These are phyloP conservation scores for Anacardium occidentale DNA, from an alignment of 345 rosid species.

Conservation along the genomic window DNA sequence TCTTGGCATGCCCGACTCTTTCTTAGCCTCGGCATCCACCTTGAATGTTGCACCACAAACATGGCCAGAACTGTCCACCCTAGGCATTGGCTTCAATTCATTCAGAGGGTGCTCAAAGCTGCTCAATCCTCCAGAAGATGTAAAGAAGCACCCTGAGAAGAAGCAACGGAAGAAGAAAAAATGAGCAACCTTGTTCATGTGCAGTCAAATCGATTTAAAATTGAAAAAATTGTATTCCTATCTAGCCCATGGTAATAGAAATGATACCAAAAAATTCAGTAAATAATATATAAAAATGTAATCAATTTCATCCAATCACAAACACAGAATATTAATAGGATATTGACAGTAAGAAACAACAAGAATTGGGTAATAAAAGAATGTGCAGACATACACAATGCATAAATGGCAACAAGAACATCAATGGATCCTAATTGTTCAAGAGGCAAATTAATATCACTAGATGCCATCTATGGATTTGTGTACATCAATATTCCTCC, in stretches of 20 bases:
- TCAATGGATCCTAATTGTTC: background rate
- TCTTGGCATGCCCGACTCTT: conserved; percentile 79
- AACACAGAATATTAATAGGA: background rate
- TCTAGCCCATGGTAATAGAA: background rate
- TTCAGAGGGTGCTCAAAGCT: conserved; percentile 82
- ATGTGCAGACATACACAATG: background rate
- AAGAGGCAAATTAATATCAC: background rate
- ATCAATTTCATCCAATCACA: background rate
- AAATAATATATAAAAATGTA: background rate
- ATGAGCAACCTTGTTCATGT: background rate
- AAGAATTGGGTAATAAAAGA: background rate
- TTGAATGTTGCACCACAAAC: conserved; percentile 74
- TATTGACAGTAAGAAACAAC: background rate
- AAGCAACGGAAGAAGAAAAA: background rate
- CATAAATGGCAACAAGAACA: background rate
- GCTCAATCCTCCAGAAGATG: conserved; percentile 89
- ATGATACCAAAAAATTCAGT: background rate
- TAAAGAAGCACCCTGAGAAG: conserved; percentile 83
- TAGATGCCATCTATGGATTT: background rate
- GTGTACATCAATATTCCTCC: background rate
- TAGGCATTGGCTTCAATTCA: conserved; percentile 85
- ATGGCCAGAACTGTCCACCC: conserved; percentile 90
- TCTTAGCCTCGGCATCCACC: conserved; percentile 76
- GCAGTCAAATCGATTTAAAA: background rate
- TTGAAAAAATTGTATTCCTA: background rate